phyloP scores from a whole-genome alignment of 2,329 filamentous ascomycete species.

The Aspergillus alliaceus region DNA sequence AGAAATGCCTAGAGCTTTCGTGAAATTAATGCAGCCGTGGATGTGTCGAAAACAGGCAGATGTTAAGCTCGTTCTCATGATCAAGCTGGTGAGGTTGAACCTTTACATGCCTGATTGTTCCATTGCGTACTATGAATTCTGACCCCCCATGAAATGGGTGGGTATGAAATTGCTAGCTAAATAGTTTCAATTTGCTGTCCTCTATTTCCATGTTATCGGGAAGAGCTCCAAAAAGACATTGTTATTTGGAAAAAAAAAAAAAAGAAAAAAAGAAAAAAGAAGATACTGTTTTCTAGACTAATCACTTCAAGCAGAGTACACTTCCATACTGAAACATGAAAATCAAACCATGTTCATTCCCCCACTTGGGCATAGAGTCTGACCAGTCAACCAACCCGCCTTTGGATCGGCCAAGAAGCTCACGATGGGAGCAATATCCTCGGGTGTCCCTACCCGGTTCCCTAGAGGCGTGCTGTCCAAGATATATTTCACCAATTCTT shows the following conservation, averaged over 20 bases:
- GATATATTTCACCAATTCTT: not conserved
- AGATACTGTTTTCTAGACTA: not conserved
- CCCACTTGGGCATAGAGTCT: conserved; percentile 5
- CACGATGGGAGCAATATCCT: conserved; percentile 6
- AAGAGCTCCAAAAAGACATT: not conserved
- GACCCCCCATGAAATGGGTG: not conserved
- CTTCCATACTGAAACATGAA: not conserved
- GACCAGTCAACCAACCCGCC: conserved; percentile 8
- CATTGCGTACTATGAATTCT: not conserved
- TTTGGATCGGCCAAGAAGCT: conserved; percentile 1
- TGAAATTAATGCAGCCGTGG: not conserved
- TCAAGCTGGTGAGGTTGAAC: not conserved
- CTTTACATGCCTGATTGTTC: not conserved
- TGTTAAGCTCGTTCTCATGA: not conserved
- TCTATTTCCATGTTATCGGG: not conserved
- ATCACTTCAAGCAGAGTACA: not conserved
- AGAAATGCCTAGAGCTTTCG: conserved; percentile 2
- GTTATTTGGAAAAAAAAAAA: not conserved
- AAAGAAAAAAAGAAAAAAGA: no score
- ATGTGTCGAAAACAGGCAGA: not conserved
- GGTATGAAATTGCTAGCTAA: no score
- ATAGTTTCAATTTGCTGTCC: not conserved
- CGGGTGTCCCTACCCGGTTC: not conserved
- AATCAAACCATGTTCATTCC: conserved; percentile 1
- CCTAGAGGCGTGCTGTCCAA: conserved; percentile 5